A percentile compares a stretch with the other conserved stretches of the same genome.
Conservation (phyloP, 208 protist genomes). For the Crithidia thermophila region DNA sequence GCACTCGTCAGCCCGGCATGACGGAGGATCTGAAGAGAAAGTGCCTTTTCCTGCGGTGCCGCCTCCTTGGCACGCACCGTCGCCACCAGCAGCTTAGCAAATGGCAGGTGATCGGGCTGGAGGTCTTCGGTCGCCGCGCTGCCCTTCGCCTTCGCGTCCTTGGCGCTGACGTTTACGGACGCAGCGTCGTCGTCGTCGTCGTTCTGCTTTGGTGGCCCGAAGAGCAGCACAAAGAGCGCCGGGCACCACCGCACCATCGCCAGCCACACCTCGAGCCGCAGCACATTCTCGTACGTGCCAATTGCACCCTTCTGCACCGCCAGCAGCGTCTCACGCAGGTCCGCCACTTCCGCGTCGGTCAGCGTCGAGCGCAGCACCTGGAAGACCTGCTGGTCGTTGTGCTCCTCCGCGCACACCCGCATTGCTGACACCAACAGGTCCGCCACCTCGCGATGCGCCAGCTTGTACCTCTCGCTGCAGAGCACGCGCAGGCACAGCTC, state of each 20-base stretch:
- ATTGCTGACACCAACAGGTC: slow-evolving; percentile 28
- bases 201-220: slow-evolving; percentile 13
- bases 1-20: slow-evolving; percentile 15
- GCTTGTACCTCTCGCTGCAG: background rate
- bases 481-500: slow-evolving; percentile 17
- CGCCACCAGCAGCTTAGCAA: slow-evolving; percentile 22
- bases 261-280: slow-evolving; percentile 33
- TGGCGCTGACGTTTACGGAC: background rate
- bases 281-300: slow-evolving; percentile 24
- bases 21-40: slow-evolving; percentile 30
- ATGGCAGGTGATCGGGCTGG: slow-evolving; percentile 29
- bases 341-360: background rate
- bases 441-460: slow-evolving; percentile 12
- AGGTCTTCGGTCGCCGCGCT: background rate
- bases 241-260: slow-evolving; percentile 34
- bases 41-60: slow-evolving; percentile 28
- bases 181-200: slow-evolving; percentile 1
- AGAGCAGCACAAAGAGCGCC: slow-evolving; percentile 25
- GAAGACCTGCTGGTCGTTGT: background rate
- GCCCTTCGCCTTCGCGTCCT: no score
- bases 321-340: slow-evolving; percentile 6
- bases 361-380: slow-evolving; percentile 21
- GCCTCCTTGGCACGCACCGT: slow-evolving; percentile 23
- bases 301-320: slow-evolving; percentile 7
- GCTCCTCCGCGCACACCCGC: slow-evolving; percentile 11